Evolutionary conservation across 176 grass and related monocot genomes (phyloP), one percentile per base, ranked within the genome.

Genomic region (Pharus latifolius): DNA sequence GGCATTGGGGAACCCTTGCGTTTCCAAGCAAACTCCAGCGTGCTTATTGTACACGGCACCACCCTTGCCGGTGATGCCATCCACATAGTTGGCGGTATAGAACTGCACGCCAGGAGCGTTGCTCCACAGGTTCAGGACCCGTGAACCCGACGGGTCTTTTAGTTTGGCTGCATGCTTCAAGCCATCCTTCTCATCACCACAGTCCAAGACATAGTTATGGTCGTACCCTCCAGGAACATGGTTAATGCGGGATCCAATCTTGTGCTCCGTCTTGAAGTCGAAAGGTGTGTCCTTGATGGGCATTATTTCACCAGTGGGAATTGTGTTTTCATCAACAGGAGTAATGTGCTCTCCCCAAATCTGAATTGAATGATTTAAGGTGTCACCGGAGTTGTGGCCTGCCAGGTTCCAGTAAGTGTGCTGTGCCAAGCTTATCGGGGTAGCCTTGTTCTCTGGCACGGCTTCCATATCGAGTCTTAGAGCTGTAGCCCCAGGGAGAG

Each of bases 371-470:
- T 92, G 88, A 43, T 87, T 78, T 25, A 92, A 82, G 35, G 76
- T 82, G 35, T 66, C 77, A 20, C 88, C 88, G 1, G 88, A 92
- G 47, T 79, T 72, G 64, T 96, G 93, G n/a, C 93, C 93, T n/a
- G 93, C 83, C 50, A 96, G 74, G 83, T 96, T 96, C 93, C 89
- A 92, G 56, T 97, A 97, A 13, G 93, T 97, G 84, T 92, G 86
- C 41, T 97, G 89, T 2, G 86, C 89, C 65, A 97, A 73, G 58
- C 28, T 92, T 38, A 92, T 87, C 33, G 89, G 89, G 18, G 89
- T 92, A 2, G 89, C 70, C 76, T 87, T 97, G 27, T 87, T 82
- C 42, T 65, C 9, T 38, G 94, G 61, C 46, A 63, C 63, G 23
- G 89, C 89, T 81, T 89, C 85, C 89, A 97, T 97, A 56, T 92